A percentile compares a stretch with the other conserved stretches of the same genome.
phyloP scores from a whole-genome alignment of 352 stramenopile species.

The Phytophthora foliorum region DNA sequence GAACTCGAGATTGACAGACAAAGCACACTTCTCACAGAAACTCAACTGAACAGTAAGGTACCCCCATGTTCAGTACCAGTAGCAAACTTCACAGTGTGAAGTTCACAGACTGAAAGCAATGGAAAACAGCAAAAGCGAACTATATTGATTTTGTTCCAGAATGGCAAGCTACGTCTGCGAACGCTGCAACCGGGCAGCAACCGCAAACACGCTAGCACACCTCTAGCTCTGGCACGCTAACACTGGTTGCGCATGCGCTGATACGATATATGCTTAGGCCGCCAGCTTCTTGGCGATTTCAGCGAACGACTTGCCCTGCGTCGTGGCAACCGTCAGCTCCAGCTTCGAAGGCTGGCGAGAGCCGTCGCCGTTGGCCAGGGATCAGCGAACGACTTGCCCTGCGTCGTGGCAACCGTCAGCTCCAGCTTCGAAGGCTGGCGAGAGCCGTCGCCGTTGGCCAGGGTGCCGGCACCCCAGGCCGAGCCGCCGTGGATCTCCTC shows the following conservation, averaged over 20 bases:
- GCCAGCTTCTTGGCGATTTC: conserved; percentile 80
- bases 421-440: conserved; percentile 29
- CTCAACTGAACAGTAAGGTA: too few species aligned
- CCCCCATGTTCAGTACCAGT: too few species aligned
- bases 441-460: conserved; percentile 19
- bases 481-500: conserved; percentile 25
- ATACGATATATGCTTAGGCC: conserved; percentile 35
- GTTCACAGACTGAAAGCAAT: neutral
- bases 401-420: conserved; percentile 18
- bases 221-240: conserved; percentile 4
- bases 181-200: neutral
- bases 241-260: neutral
- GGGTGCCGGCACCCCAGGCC: conserved; percentile 12
- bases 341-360: conserved; percentile 68
- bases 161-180: neutral
- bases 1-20: too few species aligned
- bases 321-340: conserved; percentile 69
- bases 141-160: conserved; percentile 5
- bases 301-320: conserved; percentile 85
- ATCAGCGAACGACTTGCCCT: conserved; percentile 29
- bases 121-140: conserved; percentile 1
- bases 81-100: too few species aligned
- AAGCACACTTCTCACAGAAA: too few species aligned
- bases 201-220: neutral
- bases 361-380: conserved; percentile 14